Evolutionary conservation across 2,329 filamentous ascomycete genomes (phyloP), one percentile per base, ranked within the genome.

Genomic region (Thelonectria blattea): DNA sequence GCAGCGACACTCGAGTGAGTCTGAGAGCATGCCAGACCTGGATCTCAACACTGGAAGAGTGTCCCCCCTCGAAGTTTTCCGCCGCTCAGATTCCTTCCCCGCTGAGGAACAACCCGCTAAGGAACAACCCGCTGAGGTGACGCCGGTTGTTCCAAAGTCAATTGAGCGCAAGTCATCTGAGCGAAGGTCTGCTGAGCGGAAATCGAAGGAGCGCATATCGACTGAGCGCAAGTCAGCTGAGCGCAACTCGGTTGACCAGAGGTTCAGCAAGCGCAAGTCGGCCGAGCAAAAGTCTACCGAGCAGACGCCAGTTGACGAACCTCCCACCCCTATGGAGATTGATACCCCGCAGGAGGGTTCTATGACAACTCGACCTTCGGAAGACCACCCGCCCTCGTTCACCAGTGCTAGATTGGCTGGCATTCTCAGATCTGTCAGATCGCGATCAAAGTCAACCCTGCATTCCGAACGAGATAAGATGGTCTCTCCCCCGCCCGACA

Each of bases 401-500:
- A 66, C 67, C 9, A 63, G 64, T n/a, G 68, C 66, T 1, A 70
- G 65, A 32, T 58, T 77, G 12, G 70, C 72, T 20, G 70, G 81
- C 32, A 75, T 83, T 18, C 70, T 85, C 43, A 76, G 78, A 51
- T 76, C 79, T 1, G 82, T 78, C 60, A 79, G 80, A 62, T 80
- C 80, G 1, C 77, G 77, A 32, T 85, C 84, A 1, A 82, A 79
- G 59, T 85, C 83, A 18, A 83, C 82, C 0, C 72, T 78, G 22
- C 73, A 71, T 47, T 77, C 78, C 3, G 79, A 78, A 10, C 74
- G 75, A 39, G 76, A 78, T 39, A 79, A 72, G 61, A 69, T 71
- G 42, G 70, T 73, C 3, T 77, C 75, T 17, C 74, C 76, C 1
- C 68, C 76, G 11, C 72, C 70, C 5, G 71, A 72, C 47, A 77